Base-by-base conservation (phyloP, 805 yeast species). In the Pichia paraexigua region DNA sequence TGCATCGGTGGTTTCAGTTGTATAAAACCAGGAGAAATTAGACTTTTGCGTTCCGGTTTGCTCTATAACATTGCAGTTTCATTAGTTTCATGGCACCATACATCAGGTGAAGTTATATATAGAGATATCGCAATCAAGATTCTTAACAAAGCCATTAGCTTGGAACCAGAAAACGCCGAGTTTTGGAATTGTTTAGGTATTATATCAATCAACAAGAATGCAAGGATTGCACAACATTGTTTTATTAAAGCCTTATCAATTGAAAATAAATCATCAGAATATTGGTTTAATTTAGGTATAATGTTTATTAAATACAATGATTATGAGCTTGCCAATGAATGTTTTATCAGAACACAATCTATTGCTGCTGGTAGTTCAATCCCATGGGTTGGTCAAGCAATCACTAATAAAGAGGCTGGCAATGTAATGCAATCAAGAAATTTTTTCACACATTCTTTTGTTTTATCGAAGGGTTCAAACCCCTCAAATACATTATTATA, bases 381-480 rank as follows among this genome's bases (percentile, higher is more conserved):
- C 7, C 79, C 97, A 0, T 94, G 98, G 98, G 64, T 87, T 32
- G 97, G 96, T 1, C 82, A 83, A 60, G 97, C 97, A 0, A 62
- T 92, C 37, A 65, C 82, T 1, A 69, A 75, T 8, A 76, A 78
- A 50, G 77, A 73, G 0, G 58, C 62, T 13, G 87, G 85, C 2
- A 75, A 83, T 46, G 41, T 42, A 0, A 66, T 63, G 1, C 72
- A 70, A n/a, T 82, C 95, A 0, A 63, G 74, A 6, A 71, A 75
- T 15, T 64, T 87, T 47, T 83, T 83, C 60, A 83, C 87, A 1
- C 97, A 94, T 66, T 87, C 96, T 0, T 86, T 77, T 58, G 76
- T 82, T 13, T 69, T 92, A 46, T 81, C 97, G 1, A 83, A 83
- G 61, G 96, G 96, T 1, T 72, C 76, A 43, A 79, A 83, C 43